Percentiles rank a stretch among this genome's conserved stretches.
Evolutionary conservation across 768 basidiomycete species (phyloP).

Genomic region (Rhodotorula graminis): DNA sequence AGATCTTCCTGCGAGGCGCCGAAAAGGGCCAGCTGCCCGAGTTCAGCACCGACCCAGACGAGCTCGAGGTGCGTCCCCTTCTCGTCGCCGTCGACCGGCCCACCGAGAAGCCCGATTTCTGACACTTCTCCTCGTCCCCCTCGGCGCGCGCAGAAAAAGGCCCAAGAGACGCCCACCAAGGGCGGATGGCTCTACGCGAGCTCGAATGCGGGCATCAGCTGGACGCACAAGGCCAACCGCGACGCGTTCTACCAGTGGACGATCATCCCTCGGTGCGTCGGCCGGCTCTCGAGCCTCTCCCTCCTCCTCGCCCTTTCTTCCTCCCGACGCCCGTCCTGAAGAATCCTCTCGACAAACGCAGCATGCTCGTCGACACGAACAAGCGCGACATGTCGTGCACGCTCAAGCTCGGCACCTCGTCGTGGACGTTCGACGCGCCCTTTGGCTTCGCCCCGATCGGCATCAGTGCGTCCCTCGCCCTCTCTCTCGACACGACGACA

Average conservation of each 20-base stretch:
- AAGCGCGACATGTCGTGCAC: slow-evolving; percentile 50
- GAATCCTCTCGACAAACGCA: background rate
- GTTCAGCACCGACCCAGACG: slow-evolving; percentile 37
- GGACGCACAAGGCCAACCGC: slow-evolving; percentile 57
- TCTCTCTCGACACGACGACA: too few species aligned
- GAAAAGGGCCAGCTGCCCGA: slow-evolving; percentile 6
- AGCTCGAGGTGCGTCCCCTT: slow-evolving; percentile 10
- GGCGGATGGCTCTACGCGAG: slow-evolving; percentile 68
- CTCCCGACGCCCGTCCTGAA: too few species aligned
- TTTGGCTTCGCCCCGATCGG: slow-evolving; percentile 63
- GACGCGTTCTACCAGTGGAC: slow-evolving; percentile 62
- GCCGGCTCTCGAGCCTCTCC: too few species aligned
- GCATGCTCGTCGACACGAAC: slow-evolving; percentile 54
- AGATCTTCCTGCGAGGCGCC: slow-evolving; percentile 47
- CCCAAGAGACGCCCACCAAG: slow-evolving; percentile 52
- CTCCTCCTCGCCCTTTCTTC: too few species aligned
- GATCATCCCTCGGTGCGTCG: slow-evolving; percentile 54
- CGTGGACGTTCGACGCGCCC: slow-evolving; percentile 54
- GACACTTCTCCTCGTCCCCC: slow-evolving; percentile 34
- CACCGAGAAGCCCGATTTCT: too few species aligned
- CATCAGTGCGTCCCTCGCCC: slow-evolving; percentile 49
- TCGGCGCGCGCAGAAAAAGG: slow-evolving; percentile 44
- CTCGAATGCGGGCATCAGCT: slow-evolving; percentile 67
- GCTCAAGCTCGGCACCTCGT: slow-evolving; percentile 3
- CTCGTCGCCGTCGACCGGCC: background rate